Evolutionary conservation across 169 alveolate species (phyloP), one percentile per base, ranked within the genome.

Genomic region (Eimeria acervulina): DNA sequence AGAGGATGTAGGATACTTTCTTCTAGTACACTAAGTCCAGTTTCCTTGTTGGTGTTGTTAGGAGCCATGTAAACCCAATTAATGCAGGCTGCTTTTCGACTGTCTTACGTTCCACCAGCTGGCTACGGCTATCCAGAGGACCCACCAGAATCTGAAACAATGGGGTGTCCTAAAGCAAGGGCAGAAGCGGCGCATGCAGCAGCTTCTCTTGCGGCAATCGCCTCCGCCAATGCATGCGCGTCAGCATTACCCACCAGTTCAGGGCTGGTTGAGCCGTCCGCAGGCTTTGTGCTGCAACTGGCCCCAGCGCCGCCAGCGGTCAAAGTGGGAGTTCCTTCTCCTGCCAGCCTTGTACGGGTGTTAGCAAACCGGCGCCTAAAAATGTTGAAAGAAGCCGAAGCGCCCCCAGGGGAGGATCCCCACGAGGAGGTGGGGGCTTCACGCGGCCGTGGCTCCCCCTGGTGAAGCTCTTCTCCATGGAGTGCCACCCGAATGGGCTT

Each of bases 111-210:
- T n/a, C n/a, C n/a, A n/a, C n/a, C n/a, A n/a, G n/a, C n/a, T n/a
- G n/a, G n/a, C 8, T 78, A 26, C 42, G 40, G 0, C 10, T 2
- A 42, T 23, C 21, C 88, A 44, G 42, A 78, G 40, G 42, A 8
- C 88, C 40, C 81, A 85, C 93, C 93, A 10, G 93, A 4, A 61
- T 85, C 93, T 10, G 93, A 85, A 8, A 85, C 80, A 12, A 85
- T 85, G 61, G 93, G 93, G 93, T 85, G 93, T 26, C 93, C 93
- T n/a, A 55, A 52, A 17, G 93, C 76, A 21, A 85, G 93, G 36
- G 93, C 93, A 55, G 93, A 85, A 6, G 93, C 68, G 12, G 93
- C 93, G 61, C 80, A 85, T 2, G 93, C 93, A 19, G 93, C 93
- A 15, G 93, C 93, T 15, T 85, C 93, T 42, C 93, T 85, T 10